Percentiles rank a stretch among this genome's conserved stretches.
These are phyloP conservation scores for Laetiporus sulphureus DNA, from an alignment of 1,284 basidiomycete species.

Conservation along the genomic window DNA sequence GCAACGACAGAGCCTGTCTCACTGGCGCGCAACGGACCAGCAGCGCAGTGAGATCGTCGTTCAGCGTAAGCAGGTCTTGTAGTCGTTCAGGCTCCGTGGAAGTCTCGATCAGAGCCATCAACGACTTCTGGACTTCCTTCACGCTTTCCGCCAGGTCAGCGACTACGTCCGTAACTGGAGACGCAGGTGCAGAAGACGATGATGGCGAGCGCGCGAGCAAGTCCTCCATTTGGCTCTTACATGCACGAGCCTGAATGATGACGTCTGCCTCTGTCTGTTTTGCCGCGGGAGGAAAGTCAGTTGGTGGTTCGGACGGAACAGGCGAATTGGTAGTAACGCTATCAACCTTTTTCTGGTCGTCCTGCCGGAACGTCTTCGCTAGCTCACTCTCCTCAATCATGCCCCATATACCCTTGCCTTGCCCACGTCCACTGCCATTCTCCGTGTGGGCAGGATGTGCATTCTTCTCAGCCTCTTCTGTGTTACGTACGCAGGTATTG, in stretches of 20 bases:
- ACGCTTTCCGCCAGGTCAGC: slow-evolving; percentile 40
- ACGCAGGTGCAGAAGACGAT: slow-evolving; percentile 24
- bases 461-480: slow-evolving; percentile 67
- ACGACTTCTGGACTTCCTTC: slow-evolving; percentile 46
- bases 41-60: slow-evolving; percentile 60
- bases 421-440: slow-evolving; percentile 30
- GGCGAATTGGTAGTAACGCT: slow-evolving; percentile 18
- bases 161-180: slow-evolving; percentile 16
- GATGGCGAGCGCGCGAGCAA: slow-evolving; percentile 33
- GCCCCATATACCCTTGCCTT: slow-evolving; percentile 67
- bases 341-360: slow-evolving; percentile 55
- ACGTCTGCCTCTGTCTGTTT: slow-evolving; percentile 48
- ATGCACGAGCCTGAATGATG: slow-evolving; percentile 42
- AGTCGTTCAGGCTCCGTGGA: slow-evolving; percentile 52
- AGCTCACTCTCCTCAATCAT: slow-evolving; percentile 79
- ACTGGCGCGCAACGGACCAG: slow-evolving; percentile 36
- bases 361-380: slow-evolving; percentile 58
- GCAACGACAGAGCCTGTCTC: slow-evolving; percentile 29
- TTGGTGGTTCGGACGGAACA: slow-evolving; percentile 13
- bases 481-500: slow-evolving; percentile 85
- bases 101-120: slow-evolving; percentile 52
- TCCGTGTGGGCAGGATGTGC: slow-evolving; percentile 27
- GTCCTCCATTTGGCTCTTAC: slow-evolving; percentile 44
- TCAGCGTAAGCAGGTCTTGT: slow-evolving; percentile 63
- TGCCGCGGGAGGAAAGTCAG: slow-evolving; percentile 20